phyloP scores from a whole-genome alignment of 2,329 filamentous ascomycete species.

The Grosmannia serpens region DNA sequence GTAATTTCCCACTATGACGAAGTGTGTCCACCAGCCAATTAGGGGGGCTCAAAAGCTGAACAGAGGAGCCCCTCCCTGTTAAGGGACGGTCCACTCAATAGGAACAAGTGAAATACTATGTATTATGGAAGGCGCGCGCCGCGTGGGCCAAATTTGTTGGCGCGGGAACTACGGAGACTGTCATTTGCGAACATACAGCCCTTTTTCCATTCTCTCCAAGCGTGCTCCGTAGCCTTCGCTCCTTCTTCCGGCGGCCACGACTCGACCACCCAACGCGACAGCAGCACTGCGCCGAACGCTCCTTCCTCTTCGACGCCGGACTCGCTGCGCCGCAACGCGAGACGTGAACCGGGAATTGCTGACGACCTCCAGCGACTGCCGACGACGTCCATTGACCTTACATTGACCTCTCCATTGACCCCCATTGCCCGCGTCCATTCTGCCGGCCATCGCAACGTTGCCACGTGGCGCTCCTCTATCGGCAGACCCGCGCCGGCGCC shows the following conservation, averaged over 20 bases:
- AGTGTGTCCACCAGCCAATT: not conserved
- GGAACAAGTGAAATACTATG: not conserved
- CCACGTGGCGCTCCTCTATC: not conserved
- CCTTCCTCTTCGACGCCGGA: not conserved
- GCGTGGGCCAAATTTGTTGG: constrained; percentile 18
- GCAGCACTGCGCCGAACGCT: not conserved
- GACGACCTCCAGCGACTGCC: not conserved
- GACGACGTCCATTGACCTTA: not conserved
- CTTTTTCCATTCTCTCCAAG: not conserved
- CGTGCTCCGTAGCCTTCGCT: not conserved
- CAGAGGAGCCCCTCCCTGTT: not conserved
- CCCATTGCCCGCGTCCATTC: too few species aligned
- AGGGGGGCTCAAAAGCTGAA: not conserved
- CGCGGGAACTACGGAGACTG: constrained; percentile 7
- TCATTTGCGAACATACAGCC: not conserved
- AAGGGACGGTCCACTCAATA: not conserved
- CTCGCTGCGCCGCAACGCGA: not conserved
- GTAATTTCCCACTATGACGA: not conserved
- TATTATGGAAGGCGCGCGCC: constrained; percentile 7
- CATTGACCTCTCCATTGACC: too few species aligned
- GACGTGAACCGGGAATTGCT: not conserved
- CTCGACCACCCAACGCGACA: not conserved
- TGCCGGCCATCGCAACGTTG: not conserved
- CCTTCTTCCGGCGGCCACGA: not conserved
- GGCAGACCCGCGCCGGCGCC: constrained; percentile 1